Percentiles rank a stretch among this genome's conserved stretches.
phyloP scores from a whole-genome alignment of 2,329 filamentous ascomycete genomes.

The Metarhizium robertsii region DNA sequence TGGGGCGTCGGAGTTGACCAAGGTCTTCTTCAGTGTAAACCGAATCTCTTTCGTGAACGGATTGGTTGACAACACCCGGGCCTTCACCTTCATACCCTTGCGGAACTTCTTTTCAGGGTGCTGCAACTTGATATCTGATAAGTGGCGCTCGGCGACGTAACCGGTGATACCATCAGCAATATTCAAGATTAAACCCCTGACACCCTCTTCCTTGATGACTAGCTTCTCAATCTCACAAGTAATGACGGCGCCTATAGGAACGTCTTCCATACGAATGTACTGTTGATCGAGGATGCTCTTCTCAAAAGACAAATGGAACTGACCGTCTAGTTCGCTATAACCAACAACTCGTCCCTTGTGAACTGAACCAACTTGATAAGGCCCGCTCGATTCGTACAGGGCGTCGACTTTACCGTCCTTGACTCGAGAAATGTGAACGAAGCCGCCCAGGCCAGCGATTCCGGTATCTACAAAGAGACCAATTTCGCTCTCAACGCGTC shows the following conservation, averaged over 20 bases:
- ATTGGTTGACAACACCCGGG: constrained; percentile 75
- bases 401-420: constrained; percentile 84
- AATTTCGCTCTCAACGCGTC: constrained; percentile 68
- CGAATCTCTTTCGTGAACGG: constrained; percentile 67
- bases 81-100: constrained; percentile 75
- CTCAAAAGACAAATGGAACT: constrained; percentile 80
- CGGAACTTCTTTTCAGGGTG: constrained; percentile 96
- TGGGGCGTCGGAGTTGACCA: constrained; percentile 81
- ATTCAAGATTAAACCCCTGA: constrained; percentile 73
- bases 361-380: constrained; percentile 66
- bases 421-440: constrained; percentile 89
- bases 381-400: constrained; percentile 65
- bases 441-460: constrained; percentile 58
- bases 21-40: constrained; percentile 86
- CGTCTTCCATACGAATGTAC: constrained; percentile 85
- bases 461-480: constrained; percentile 74
- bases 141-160: constrained; percentile 79
- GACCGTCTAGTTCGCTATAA: constrained; percentile 78
- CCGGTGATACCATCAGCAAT: constrained; percentile 81
- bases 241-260: constrained; percentile 71
- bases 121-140: constrained; percentile 79
- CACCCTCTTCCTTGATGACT: constrained; percentile 65
- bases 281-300: constrained; percentile 74
- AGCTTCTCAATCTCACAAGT: constrained; percentile 80
- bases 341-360: constrained; percentile 78